Percentiles rank a stretch among this genome's conserved stretches.
phyloP scores from a whole-genome alignment of 306 rosid genomes.

The Quillaja saponaria region DNA sequence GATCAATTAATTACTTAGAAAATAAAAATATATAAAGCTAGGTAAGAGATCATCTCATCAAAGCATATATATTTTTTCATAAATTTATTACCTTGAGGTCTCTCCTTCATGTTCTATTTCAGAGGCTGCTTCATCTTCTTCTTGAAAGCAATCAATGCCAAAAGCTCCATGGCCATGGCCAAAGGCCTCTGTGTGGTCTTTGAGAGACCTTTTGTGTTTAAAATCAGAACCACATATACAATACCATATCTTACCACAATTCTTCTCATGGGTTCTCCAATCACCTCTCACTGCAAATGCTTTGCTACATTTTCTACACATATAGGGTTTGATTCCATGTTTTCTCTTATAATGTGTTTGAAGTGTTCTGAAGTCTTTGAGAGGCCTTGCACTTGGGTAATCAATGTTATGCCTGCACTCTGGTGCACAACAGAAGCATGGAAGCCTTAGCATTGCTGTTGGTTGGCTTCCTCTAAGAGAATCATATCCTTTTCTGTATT shows the following conservation, averaged over 20 bases:
- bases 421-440: constrained; percentile 55
- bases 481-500: constrained; percentile 58
- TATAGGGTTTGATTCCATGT: constrained; percentile 63
- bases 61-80: too few relatives aligned
- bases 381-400: constrained; percentile 57
- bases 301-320: constrained; percentile 56
- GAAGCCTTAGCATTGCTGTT: constrained; percentile 46
- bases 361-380: constrained; percentile 68
- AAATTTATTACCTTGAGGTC: too few relatives aligned
- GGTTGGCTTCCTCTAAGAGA: constrained; percentile 54
- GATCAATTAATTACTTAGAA: too few relatives aligned
- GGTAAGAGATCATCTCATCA: too few relatives aligned
- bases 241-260: constrained; percentile 64
- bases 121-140: constrained; percentile 44
- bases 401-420: constrained; percentile 74
- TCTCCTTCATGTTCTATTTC: constrained; percentile 38
- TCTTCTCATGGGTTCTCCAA: constrained; percentile 76
- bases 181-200: constrained; percentile 64
- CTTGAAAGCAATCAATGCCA: constrained; percentile 30
- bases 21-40: too few relatives aligned
- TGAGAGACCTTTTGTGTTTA: constrained; percentile 68
- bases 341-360: constrained; percentile 72
- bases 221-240: constrained; percentile 73
- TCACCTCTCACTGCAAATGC: constrained; percentile 71
- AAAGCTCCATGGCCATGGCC: constrained; percentile 48